phyloP scores from a whole-genome alignment of 108 stramenopile genomes.

The Schizochytrium sp. region DNA sequence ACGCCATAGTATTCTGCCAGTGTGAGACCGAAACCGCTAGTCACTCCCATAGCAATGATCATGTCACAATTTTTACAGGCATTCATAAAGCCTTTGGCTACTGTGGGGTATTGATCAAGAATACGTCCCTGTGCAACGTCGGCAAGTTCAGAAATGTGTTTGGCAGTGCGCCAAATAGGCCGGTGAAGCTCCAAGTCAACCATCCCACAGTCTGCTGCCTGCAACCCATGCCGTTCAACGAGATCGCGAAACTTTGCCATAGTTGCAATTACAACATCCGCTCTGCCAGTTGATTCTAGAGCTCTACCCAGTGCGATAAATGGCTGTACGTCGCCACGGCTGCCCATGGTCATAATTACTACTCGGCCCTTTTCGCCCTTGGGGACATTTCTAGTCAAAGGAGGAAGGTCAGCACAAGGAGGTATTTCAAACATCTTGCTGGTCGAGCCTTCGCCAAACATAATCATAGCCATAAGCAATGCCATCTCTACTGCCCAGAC shows the following conservation, averaged over 20 bases:
- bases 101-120: constrained; percentile 4
- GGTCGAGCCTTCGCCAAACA: not conserved
- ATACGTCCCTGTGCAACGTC: not conserved
- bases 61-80: constrained; percentile 35
- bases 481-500: not conserved
- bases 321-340: constrained; percentile 64
- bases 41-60: constrained; percentile 41
- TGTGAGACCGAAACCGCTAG: constrained; percentile 30
- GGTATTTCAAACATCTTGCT: not conserved
- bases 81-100: not conserved
- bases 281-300: constrained; percentile 6
- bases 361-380: not conserved
- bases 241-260: constrained; percentile 36
- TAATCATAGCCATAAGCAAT: not conserved
- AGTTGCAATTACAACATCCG: constrained; percentile 48
- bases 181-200: constrained; percentile 18
- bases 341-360: constrained; percentile 56
- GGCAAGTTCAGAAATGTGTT: constrained; percentile 40
- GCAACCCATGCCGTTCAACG: constrained; percentile 28
- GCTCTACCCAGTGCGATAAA: constrained; percentile 56
- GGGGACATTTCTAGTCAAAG: not conserved
- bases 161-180: constrained; percentile 6
- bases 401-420: constrained; percentile 6
- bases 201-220: constrained; percentile 27
- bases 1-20: constrained; percentile 11